Base-by-base conservation (phyloP, 345 rosid species). In the Mallotus nudiflorus region DNA sequence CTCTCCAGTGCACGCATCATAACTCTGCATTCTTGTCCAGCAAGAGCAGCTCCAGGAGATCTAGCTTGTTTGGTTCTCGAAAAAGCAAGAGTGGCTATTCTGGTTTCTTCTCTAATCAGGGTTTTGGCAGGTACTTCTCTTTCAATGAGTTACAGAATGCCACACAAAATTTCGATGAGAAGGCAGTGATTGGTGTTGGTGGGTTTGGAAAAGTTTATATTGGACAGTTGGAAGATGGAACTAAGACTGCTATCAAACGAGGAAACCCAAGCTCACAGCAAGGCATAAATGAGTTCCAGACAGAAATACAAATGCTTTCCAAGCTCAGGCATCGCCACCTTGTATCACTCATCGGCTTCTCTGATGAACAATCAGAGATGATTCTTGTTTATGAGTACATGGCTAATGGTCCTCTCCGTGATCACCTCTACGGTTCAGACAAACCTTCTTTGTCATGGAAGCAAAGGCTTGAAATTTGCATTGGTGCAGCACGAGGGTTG, bases 201-300 rank as follows among this genome's bases (percentile, higher is more conserved):
- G 98, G 98, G 49, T 91, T 93, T 27, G 96, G 98, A 9, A 93
- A 93, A 80, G 97, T 90, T 19, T 91, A 85, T 33, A 50, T 89
- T 0, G 98, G 85, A 28, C 76, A 52, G 35, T 25, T 89, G 2
- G 93, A 86, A n/a, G 95, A 90, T 73, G 96, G 93, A 66, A 79
- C 82, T 19, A 86, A 64, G 67, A 73, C 87, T 6, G 95, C 95
- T 0, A 87, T 90, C 27, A 92, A 92, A 68, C 70, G 98, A 69
- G 97, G 93, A 57, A 86, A 54, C 73, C 84, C 78, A 0, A 78
- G 94, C 20, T 89, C 93, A 18, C 89, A 86, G 65, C 98, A 89
- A 70, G 98, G 96, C 13, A 85, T 89, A 69, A 89, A 81, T 29
- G 98, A 92, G 78, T 92, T 90, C 79, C 95, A 90, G 62, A 93